Evolutionary conservation across 1,284 basidiomycete genomes (phyloP).

Genomic region (Ceratobasidium sp.): DNA sequence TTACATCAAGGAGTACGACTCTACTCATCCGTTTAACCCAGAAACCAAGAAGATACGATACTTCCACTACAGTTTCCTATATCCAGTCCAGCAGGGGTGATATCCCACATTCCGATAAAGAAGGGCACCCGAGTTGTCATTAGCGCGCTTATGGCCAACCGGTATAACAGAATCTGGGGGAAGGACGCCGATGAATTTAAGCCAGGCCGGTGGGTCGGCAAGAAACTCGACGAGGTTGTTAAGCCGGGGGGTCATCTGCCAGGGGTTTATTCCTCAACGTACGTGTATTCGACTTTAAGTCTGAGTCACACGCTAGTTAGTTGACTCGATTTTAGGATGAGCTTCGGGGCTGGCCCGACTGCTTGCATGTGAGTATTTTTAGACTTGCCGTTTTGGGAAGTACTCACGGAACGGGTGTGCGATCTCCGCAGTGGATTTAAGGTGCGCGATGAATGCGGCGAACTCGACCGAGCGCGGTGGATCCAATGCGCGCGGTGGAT

Average conservation of each 20-base stretch:
- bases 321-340: slow-evolving; percentile 7
- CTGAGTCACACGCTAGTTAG: background rate
- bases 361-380: slow-evolving; percentile 21
- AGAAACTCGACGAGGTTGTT: slow-evolving; percentile 1
- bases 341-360: slow-evolving; percentile 12
- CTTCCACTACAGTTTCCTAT: slow-evolving; percentile 20
- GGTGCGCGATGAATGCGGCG: too few species aligned
- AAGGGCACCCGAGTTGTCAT: slow-evolving; percentile 50
- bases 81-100: background rate
- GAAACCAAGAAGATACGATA: slow-evolving; percentile 9
- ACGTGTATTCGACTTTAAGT: background rate
- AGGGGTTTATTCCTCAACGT: slow-evolving; percentile 22
- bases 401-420: background rate
- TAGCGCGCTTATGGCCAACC: slow-evolving; percentile 15
- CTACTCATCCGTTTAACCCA: background rate
- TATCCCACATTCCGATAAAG: slow-evolving; percentile 26
- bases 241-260: background rate
- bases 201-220: slow-evolving; percentile 20
- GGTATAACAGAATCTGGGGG: slow-evolving; percentile 19
- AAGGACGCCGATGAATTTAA: background rate
- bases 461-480: too few species aligned
- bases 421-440: slow-evolving; percentile 5
- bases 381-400: background rate
- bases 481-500: too few species aligned
- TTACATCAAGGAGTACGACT: background rate